Percentiles rank a stretch among this genome's conserved stretches.
These are phyloP conservation scores for Epichloe festucae DNA, from an alignment of 2,329 filamentous ascomycete genomes.

Conservation along the genomic window DNA sequence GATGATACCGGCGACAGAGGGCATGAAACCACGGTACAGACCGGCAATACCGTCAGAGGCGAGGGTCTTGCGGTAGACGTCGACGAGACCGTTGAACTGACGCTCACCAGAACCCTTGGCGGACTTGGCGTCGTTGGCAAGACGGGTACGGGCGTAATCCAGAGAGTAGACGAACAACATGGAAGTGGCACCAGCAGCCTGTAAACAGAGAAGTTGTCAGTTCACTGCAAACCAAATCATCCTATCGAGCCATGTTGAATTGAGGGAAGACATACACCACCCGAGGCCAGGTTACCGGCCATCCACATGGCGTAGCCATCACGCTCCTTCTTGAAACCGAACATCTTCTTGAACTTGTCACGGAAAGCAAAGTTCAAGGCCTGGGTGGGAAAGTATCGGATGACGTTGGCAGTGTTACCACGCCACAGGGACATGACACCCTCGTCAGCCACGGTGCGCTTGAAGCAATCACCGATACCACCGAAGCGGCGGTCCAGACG, in stretches of 20 bases:
- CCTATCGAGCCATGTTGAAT: neutral
- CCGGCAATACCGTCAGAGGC: constrained; percentile 96
- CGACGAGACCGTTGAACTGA: constrained; percentile 99
- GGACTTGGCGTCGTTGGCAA: constrained; percentile 99
- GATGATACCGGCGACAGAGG: constrained; percentile 96
- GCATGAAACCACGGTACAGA: constrained; percentile 99
- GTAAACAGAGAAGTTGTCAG: constrained; percentile 4
- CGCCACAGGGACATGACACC: constrained; percentile 94
- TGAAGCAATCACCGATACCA: constrained; percentile 93
- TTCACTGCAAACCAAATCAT: neutral
- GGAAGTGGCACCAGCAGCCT: constrained; percentile 97
- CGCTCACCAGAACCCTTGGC: constrained; percentile 93
- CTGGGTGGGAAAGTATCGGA: constrained; percentile 99
- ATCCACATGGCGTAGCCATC: constrained; percentile 99
- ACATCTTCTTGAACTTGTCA: constrained; percentile 99
- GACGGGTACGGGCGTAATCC: constrained; percentile 99
- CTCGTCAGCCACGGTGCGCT: constrained; percentile 77
- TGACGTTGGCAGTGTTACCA: constrained; percentile 99
- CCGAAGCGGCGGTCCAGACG: constrained; percentile 96
- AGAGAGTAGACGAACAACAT: constrained; percentile 99
- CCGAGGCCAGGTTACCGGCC: constrained; percentile 97
- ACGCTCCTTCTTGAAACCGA: constrained; percentile 99
- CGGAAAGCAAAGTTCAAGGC: constrained; percentile 99
- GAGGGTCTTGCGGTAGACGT: constrained; percentile 99
- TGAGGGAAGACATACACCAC: constrained; percentile 64